phyloP scores from a whole-genome alignment of 345 rosid species.

The Dovyalis caffra region DNA sequence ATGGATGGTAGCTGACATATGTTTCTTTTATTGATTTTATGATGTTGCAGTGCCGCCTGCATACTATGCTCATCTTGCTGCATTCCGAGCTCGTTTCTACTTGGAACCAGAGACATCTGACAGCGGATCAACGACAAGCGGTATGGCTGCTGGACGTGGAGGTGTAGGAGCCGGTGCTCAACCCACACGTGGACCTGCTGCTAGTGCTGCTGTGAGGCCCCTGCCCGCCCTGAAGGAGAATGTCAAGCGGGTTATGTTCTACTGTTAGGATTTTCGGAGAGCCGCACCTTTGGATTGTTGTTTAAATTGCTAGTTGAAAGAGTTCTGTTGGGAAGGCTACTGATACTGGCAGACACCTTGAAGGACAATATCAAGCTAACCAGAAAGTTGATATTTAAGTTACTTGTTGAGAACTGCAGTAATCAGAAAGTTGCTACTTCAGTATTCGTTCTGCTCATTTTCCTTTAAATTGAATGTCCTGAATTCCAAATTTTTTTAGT shows the following conservation, averaged over 20 bases:
- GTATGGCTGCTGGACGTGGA: slow-evolving; percentile 48
- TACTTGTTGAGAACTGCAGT: too few relatives aligned
- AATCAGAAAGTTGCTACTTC: too few relatives aligned
- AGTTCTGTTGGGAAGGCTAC: not conserved
- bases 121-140: slow-evolving; percentile 91
- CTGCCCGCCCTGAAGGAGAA: slow-evolving; percentile 91
- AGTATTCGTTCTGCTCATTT: not conserved
- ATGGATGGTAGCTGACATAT: not conserved
- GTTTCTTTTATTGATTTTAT: not conserved
- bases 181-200: slow-evolving; percentile 57
- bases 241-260: slow-evolving; percentile 95
- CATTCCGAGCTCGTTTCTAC: slow-evolving; percentile 94
- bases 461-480: not conserved
- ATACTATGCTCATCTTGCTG: slow-evolving; percentile 96
- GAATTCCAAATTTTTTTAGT: too few relatives aligned
- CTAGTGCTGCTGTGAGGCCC: slow-evolving; percentile 74
- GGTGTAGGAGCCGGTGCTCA: slow-evolving; percentile 48
- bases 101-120: slow-evolving; percentile 99
- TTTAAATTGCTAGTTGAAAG: not conserved
- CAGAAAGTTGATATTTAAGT: too few relatives aligned
- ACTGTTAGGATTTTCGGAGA: slow-evolving; percentile 41
- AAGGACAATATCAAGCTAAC: not conserved
- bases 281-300: not conserved
- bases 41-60: slow-evolving; percentile 84
- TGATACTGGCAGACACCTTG: not conserved